phyloP scores from a whole-genome alignment of 192 early-diverging fungal species.

The Dimargaris cristalligena region DNA sequence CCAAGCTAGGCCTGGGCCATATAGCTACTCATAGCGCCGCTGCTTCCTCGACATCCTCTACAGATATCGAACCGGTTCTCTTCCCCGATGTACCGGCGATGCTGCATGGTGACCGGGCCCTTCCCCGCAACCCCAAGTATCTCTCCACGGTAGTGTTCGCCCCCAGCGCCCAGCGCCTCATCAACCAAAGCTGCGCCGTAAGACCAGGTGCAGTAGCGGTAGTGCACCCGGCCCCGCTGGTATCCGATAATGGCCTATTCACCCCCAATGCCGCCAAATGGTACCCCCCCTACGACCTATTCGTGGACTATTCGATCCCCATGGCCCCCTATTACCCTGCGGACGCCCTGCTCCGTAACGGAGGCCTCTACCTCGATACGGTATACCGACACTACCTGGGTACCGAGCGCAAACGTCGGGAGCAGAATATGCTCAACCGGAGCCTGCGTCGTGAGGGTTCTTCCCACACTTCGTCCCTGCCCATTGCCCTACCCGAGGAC shows the following conservation, averaged over 20 bases:
- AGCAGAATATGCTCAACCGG: background rate
- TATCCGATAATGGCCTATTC: background rate
- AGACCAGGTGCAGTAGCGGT: background rate
- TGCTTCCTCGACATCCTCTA: no score
- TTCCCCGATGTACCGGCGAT: background rate
- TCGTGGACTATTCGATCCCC: background rate
- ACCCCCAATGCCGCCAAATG: background rate
- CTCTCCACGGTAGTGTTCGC: background rate
- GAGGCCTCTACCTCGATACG: background rate
- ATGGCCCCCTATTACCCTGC: background rate
- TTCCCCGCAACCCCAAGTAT: constrained; percentile 4
- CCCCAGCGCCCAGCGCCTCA: background rate
- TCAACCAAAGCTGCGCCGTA: no score
- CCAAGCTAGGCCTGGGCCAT: constrained; percentile 6
- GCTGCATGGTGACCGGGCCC: background rate
- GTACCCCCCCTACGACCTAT: constrained; percentile 1
- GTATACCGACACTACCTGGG: constrained; percentile 1
- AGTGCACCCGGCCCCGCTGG: background rate
- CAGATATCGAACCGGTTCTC: background rate
- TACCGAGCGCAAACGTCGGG: constrained; percentile 1
- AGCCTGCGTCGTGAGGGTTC: background rate
- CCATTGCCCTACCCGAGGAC: constrained; percentile 1
- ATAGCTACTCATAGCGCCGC: no score
- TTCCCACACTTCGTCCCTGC: background rate
- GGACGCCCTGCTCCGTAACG: background rate